Base-by-base conservation (phyloP, 768 basidiomycete species). In the Phylloporus rhodoxanthus region DNA sequence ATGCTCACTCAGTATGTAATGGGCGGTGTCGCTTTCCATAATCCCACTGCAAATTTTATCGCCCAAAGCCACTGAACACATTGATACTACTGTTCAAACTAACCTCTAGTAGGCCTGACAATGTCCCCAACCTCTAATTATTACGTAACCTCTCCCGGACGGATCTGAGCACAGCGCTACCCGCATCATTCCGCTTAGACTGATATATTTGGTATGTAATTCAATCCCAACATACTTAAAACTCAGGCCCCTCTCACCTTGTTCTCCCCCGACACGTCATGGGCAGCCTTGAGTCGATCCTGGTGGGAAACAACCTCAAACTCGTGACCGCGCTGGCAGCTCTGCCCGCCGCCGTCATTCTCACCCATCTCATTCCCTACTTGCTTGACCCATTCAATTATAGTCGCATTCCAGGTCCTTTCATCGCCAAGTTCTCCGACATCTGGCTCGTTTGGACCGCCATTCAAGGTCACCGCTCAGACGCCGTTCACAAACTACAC, bases 401-500 rank as follows among this genome's bases (percentile, higher is more conserved):
- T 32, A 78, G 82, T 30, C 62, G 64, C 23, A 77, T 79, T 53
- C 82, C 82, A n/a, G 88, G 86, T 0, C 88, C 88, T 0, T 73
- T 78, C 48, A 59, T 84, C 8, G 90, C 90, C 32, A 80, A 75
- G 58, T 80, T 90, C 59, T 78, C 84, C 9, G 82, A 87, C 61
- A 52, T 76, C 3, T 92, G 89, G 88, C 69, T 93, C 15, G 86
- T 81, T 33, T 77, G 72, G 57, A 72, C 81, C 29, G 70, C 75
- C 29, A 80, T 80, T 39, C 67, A 74, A n/a, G 89, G 90, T 2
- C 84, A 87, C 54, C 80, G 90, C 39, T 87, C 82, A 8, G 83
- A 89, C 57, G 66, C 74, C 11, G 81, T 94, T 4, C 88, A 94
- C 59, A 62, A 77, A 45, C 67, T 86, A 59, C 91, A 94, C 62